Base-by-base conservation (phyloP, 1,139 yeast species). In the Torulaspora pretoriensis region DNA sequence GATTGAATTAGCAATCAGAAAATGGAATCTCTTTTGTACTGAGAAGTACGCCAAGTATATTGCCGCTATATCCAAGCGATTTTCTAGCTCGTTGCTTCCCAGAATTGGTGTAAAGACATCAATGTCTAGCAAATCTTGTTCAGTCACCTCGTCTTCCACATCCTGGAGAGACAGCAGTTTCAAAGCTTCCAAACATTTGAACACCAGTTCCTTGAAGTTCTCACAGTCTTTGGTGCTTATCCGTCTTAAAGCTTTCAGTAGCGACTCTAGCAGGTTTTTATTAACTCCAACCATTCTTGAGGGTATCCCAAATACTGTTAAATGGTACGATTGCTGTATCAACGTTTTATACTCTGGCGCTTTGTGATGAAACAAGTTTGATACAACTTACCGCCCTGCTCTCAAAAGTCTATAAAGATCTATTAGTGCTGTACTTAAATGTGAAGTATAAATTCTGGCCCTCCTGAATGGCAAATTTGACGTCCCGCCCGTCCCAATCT, bases 41-140 rank as follows among this genome's bases (percentile, higher is more conserved):
- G 59, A 54, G 32, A 54, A 55, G 30, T 51, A 53, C n/a, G 61
- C 60, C 34, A 56, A 34, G 23, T 53, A 42, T 4, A 49, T 38
- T 3, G 57, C 57, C 16, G 50, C 47, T 12, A 56, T 28, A 28
- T 50, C 55, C 24, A 38, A 16, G 33, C 46, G 49, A 8, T 31
- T 14, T 28, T 30, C 34, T 10, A 42, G 8, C 10, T 33, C 34
- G 36, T 23, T 8, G 47, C 52, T 31, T 2, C 56, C 17, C 52
- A 58, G 24, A 25, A 54, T 53, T 25, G 47, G 56, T 33, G 52
- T 40, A 37, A 54, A 51, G 14, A 51, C 33, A 26, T 54, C 57
- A 13, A 45, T n/a, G 9, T 43, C 46, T 9, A 23, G 35, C 28
- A 47, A 31, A 17, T 40, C 37, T 10, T 25, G 25, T 10, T 7